A percentile compares a stretch with the other conserved stretches of the same genome.
Conservation (phyloP, 2,329 filamentous ascomycete species). For the Cordyceps sp. region DNA sequence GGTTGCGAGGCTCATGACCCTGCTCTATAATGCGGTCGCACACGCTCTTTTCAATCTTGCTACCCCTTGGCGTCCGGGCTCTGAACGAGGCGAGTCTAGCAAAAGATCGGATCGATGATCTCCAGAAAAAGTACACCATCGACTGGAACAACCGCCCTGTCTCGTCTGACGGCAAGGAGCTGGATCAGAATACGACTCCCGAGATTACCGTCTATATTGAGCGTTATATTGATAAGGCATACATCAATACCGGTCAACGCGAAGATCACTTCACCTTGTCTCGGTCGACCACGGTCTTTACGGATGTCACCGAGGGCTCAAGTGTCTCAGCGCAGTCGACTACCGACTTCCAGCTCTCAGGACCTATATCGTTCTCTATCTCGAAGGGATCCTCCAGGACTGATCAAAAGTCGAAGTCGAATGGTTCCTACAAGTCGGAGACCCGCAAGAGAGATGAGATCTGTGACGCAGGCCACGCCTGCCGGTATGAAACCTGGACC, state of each 20-base stretch:
- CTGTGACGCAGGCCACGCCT: neutral
- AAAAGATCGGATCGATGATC: neutral
- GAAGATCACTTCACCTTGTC: neutral
- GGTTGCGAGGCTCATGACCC: no score
- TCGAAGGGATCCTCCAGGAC: neutral
- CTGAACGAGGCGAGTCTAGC: neutral
- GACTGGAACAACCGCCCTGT: neutral
- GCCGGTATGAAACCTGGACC: constrained; percentile 1
- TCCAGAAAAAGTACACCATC: neutral
- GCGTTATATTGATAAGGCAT: neutral
- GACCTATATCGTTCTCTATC: neutral
- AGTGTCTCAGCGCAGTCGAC: neutral
- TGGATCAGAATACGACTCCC: neutral
- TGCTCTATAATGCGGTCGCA: neutral
- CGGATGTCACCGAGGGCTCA: neutral
- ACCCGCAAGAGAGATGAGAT: neutral
- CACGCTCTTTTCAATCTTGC: neutral
- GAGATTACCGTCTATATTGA: neutral
- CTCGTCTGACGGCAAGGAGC: neutral
- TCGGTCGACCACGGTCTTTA: neutral
- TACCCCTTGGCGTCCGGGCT: neutral
- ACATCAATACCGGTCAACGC: neutral
- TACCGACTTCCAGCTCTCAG: neutral
- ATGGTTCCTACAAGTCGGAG: neutral
- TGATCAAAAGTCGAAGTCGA: neutral